A percentile compares a stretch with the other conserved stretches of the same genome.
Conservation (phyloP, 2,329 filamentous ascomycete species). For the Botrytis cinerea region DNA sequence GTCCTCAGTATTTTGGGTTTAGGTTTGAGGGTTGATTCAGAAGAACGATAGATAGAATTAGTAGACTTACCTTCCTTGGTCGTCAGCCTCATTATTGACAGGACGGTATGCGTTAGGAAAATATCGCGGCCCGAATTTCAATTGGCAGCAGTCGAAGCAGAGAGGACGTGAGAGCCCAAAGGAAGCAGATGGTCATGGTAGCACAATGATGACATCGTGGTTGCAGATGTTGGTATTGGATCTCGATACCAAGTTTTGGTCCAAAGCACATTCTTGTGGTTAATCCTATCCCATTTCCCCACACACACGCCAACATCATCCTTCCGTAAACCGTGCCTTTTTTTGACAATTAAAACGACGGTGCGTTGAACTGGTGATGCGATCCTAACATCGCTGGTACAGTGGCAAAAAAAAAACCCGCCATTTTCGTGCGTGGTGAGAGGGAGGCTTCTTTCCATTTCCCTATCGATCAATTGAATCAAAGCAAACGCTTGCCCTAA, state of each 20-base stretch:
- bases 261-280: constrained; percentile 7
- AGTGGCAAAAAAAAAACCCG: not conserved
- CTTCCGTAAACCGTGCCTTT: not conserved
- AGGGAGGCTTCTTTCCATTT: not conserved
- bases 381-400: not conserved
- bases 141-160: not conserved
- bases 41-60: constrained; percentile 3
- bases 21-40: not conserved
- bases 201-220: constrained; percentile 17
- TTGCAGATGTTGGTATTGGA: constrained; percentile 20
- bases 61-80: not conserved
- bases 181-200: not conserved
- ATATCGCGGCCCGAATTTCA: not conserved
- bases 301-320: constrained; percentile 7
- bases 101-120: not conserved
- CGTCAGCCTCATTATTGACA: constrained; percentile 3
- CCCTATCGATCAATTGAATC: not conserved
- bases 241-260: constrained; percentile 13
- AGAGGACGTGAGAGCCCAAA: not conserved
- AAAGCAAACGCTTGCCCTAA: not conserved
- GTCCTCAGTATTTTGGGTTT: not conserved
- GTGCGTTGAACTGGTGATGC: not conserved
- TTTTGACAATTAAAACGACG: not conserved
- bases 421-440: not conserved
- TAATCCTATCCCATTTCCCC: not conserved